Conservation (phyloP, 2,329 filamentous ascomycete species). For the Fusarium chaquense region DNA sequence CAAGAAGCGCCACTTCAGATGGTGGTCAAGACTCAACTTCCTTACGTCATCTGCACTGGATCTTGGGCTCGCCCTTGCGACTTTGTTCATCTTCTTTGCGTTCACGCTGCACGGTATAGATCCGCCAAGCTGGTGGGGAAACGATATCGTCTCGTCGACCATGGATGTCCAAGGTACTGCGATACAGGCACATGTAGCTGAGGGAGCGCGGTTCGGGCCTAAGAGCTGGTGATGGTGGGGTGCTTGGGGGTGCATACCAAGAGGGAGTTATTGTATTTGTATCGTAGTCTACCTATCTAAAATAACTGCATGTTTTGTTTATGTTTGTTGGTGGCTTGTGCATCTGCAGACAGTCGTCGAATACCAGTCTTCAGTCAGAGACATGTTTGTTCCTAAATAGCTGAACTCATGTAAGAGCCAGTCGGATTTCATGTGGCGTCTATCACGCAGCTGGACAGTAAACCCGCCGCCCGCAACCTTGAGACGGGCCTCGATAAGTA, state of each 20-base stretch:
- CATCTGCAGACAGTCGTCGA: not conserved
- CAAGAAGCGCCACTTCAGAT: slow-evolving; percentile 71
- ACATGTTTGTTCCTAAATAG: slow-evolving; percentile 6
- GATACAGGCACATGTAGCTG: slow-evolving; percentile 63
- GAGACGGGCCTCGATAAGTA: not conserved
- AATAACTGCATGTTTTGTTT: not conserved
- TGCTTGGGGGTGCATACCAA: not conserved
- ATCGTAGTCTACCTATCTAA: not conserved
- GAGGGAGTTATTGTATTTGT: slow-evolving; percentile 4
- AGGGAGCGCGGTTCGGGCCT: slow-evolving; percentile 73
- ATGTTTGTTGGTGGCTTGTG: slow-evolving; percentile 23
- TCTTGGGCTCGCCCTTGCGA: slow-evolving; percentile 74
- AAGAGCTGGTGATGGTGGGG: slow-evolving; percentile 58
- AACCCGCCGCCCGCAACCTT: slow-evolving; percentile 7
- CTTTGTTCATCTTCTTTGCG: slow-evolving; percentile 77
- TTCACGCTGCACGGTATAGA: slow-evolving; percentile 72
- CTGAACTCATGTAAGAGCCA: not conserved
- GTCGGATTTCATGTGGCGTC: slow-evolving; percentile 9
- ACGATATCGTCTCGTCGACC: slow-evolving; percentile 67
- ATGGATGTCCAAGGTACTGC: slow-evolving; percentile 72
- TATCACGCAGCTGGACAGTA: slow-evolving; percentile 20
- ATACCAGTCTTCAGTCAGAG: slow-evolving; percentile 4
- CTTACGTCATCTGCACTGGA: slow-evolving; percentile 77
- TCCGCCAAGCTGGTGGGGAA: slow-evolving; percentile 78
- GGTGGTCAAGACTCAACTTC: slow-evolving; percentile 82